phyloP scores from a whole-genome alignment of 768 basidiomycete species.

The Mycena haematopus region DNA sequence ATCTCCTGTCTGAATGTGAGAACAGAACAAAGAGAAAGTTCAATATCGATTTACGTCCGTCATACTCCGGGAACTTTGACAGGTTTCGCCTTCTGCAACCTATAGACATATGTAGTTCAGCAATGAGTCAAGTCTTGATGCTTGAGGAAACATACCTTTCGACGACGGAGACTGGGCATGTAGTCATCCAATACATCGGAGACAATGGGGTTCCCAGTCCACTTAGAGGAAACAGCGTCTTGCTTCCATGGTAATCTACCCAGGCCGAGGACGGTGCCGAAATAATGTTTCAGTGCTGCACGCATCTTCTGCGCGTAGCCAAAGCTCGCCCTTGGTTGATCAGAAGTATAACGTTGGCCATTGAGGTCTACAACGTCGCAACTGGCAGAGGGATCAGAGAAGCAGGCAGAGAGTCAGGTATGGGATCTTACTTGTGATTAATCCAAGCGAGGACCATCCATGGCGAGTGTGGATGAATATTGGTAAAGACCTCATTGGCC shows the following conservation, averaged over 20 bases:
- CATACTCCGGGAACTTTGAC: background rate
- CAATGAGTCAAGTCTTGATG: background rate
- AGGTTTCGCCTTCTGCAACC: background rate
- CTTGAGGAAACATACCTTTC: background rate
- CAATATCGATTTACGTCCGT: background rate
- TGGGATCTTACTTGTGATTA: no score
- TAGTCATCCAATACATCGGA: background rate
- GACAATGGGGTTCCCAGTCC: background rate
- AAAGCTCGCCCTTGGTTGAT: background rate
- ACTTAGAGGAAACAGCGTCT: background rate
- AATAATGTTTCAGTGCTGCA: background rate
- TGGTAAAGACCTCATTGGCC: no score
- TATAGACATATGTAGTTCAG: background rate
- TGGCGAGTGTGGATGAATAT: no score
- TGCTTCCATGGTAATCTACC: background rate
- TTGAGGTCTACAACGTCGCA: background rate
- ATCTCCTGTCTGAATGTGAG: background rate
- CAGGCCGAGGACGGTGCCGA: background rate
- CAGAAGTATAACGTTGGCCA: background rate
- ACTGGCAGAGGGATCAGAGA: background rate
- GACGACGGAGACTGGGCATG: background rate
- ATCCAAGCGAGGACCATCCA: no score
- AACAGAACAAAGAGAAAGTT: background rate
- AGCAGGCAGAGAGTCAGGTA: no score
- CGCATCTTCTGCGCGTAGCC: background rate